phyloP scores from a whole-genome alignment of 257 asterid genomes.

The Dorcoceras hygrometricum region DNA sequence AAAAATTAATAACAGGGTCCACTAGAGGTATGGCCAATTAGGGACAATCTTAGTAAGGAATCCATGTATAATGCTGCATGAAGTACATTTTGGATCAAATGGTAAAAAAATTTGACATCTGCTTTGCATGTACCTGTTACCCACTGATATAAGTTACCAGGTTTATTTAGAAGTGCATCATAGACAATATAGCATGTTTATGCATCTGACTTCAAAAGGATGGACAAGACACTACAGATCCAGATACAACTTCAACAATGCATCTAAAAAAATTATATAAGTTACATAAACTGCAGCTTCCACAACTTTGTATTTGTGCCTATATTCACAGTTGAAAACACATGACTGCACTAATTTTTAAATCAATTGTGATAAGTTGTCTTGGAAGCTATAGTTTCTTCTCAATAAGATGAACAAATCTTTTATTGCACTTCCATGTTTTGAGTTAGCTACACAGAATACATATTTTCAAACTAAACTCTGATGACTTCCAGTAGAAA shows the following conservation, averaged over 20 bases:
- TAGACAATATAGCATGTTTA: background rate
- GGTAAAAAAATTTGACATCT: background rate
- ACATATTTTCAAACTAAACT: slow-evolving; percentile 10
- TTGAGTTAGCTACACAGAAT: slow-evolving; percentile 2
- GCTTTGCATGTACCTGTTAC: background rate
- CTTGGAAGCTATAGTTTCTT: background rate
- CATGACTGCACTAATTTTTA: slow-evolving; percentile 4
- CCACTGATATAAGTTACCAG: background rate
- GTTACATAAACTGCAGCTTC: too few species aligned
- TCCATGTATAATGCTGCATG: background rate
- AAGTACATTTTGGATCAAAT: background rate
- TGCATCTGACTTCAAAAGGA: background rate
- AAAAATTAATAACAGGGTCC: too few species aligned
- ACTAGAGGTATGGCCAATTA: background rate
- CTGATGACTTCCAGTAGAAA: slow-evolving; percentile 13
- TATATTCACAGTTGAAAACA: background rate
- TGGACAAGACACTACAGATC: background rate
- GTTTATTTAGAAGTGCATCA: background rate
- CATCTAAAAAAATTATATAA: too few species aligned
- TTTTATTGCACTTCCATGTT: background rate
- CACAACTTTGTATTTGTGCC: background rate
- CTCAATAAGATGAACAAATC: slow-evolving; percentile 9
- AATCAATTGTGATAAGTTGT: background rate
- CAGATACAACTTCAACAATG: background rate
- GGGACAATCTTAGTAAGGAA: background rate